phyloP scores from a whole-genome alignment of 2,329 filamentous ascomycete species.

The Camillea tinctor region DNA sequence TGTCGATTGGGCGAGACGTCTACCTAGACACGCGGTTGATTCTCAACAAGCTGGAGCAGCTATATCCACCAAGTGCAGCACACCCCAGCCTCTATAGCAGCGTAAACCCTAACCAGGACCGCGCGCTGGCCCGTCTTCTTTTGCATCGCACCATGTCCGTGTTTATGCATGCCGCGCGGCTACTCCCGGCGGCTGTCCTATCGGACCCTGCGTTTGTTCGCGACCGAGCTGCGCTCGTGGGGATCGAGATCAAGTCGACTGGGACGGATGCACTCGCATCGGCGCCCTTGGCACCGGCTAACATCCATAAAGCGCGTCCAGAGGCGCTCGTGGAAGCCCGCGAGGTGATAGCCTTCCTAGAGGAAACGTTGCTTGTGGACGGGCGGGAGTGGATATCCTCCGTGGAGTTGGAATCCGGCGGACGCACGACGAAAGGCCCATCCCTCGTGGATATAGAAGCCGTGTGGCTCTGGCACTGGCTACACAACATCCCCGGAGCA shows the following conservation, averaged over 20 bases:
- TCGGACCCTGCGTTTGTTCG: slow-evolving; percentile 57
- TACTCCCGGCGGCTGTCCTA: slow-evolving; percentile 57
- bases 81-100: slow-evolving; percentile 30
- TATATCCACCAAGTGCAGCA: slow-evolving; percentile 45
- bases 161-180: slow-evolving; percentile 50
- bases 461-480: slow-evolving; percentile 68
- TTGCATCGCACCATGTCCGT: slow-evolving; percentile 46
- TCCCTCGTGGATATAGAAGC: slow-evolving; percentile 67
- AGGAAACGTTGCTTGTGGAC: slow-evolving; percentile 62
- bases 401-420: slow-evolving; percentile 15
- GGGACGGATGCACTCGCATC: slow-evolving; percentile 6
- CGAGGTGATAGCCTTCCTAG: slow-evolving; percentile 55
- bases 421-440: slow-evolving; percentile 38
- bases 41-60: slow-evolving; percentile 59
- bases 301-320: slow-evolving; percentile 36
- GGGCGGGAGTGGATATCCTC: slow-evolving; percentile 64
- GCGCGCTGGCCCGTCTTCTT: slow-evolving; percentile 54
- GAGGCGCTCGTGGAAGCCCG: slow-evolving; percentile 57
- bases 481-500: slow-evolving; percentile 52
- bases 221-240: slow-evolving; percentile 49
- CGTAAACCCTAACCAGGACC: slow-evolving; percentile 32
- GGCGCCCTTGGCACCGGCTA: slow-evolving; percentile 25
- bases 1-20: slow-evolving; percentile 64
- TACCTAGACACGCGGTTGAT: slow-evolving; percentile 72
- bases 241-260: slow-evolving; percentile 10